Evolutionary conservation across 257 asterid genomes (phyloP).

Genomic region (Petrea volubilis): DNA sequence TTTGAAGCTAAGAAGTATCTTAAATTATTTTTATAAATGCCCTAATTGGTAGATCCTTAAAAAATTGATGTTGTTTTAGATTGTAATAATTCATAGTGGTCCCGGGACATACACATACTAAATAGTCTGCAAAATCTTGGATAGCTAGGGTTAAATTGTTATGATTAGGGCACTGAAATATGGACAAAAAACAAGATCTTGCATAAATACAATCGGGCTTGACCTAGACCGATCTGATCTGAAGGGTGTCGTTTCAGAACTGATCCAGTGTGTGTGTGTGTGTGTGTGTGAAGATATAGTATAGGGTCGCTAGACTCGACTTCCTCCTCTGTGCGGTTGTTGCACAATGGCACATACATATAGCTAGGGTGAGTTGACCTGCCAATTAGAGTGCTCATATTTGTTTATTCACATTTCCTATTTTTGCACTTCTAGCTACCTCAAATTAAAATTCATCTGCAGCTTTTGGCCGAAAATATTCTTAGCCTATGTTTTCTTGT

Average conservation of each 20-base stretch:
- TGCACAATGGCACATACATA: not conserved
- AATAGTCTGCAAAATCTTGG: not conserved
- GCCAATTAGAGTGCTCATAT: constrained; percentile 56
- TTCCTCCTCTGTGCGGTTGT: not conserved
- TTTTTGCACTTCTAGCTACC: constrained; percentile 22
- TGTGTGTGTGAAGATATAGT: not conserved
- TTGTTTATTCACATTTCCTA: constrained; percentile 31
- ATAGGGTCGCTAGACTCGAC: constrained; percentile 18
- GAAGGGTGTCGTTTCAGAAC: too few relatives aligned
- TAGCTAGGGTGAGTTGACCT: constrained; percentile 52
- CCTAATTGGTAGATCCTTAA: too few relatives aligned
- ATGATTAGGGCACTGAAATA: constrained; percentile 49
- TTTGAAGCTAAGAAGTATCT: too few relatives aligned
- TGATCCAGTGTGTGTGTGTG: not conserved
- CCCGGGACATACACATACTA: too few relatives aligned
- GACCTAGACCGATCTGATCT: too few relatives aligned
- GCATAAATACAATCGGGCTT: constrained; percentile 19
- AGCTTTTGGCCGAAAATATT: constrained; percentile 32
- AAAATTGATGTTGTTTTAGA: too few relatives aligned
- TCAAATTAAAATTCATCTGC: constrained; percentile 29
- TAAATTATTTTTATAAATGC: too few relatives aligned
- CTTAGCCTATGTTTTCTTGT: constrained; percentile 25
- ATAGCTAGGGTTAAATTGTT: not conserved
- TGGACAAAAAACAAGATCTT: constrained; percentile 36
- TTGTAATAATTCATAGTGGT: too few relatives aligned